These are phyloP conservation scores for Ceratobasidium sp. DNA, from an alignment of 1,284 basidiomycete species.

Conservation along the genomic window DNA sequence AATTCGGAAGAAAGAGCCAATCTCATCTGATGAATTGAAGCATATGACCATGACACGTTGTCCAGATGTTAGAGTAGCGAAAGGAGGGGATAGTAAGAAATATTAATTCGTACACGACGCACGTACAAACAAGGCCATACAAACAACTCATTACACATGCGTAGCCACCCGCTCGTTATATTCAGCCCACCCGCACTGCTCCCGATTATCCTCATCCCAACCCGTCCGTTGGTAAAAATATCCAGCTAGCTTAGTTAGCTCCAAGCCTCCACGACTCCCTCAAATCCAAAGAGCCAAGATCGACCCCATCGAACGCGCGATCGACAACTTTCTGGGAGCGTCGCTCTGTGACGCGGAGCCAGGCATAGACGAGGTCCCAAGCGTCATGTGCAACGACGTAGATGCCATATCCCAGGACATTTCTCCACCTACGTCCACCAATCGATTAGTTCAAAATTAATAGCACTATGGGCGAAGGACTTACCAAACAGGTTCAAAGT, in stretches of 20 bases:
- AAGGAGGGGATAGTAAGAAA: neutral
- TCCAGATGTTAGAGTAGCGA: neutral
- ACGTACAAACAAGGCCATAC: neutral
- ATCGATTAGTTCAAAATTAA: neutral
- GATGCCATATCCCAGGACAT: conserved; percentile 33
- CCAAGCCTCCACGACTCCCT: conserved; percentile 37
- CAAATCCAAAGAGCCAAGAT: conserved; percentile 26
- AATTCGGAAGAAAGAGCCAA: no score
- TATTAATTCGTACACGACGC: neutral
- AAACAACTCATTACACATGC: neutral
- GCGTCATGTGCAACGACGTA: conserved; percentile 40
- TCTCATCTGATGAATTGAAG: no score
- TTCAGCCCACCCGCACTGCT: no score
- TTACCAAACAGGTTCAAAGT: conserved; percentile 37
- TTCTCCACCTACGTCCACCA: conserved; percentile 18
- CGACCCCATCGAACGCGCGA: conserved; percentile 37
- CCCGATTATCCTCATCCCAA: no score
- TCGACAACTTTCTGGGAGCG: conserved; percentile 35
- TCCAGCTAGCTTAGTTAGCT: neutral
- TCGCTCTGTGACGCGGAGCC: conserved; percentile 34
- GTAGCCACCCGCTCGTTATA: neutral
- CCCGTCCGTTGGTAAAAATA: neutral
- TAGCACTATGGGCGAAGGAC: neutral
- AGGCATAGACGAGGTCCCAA: conserved; percentile 37
- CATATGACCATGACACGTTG: no score